Evolutionary conservation across 1,139 yeast genomes (phyloP).

Genomic region (Magnusiomyces tetraspermus): DNA sequence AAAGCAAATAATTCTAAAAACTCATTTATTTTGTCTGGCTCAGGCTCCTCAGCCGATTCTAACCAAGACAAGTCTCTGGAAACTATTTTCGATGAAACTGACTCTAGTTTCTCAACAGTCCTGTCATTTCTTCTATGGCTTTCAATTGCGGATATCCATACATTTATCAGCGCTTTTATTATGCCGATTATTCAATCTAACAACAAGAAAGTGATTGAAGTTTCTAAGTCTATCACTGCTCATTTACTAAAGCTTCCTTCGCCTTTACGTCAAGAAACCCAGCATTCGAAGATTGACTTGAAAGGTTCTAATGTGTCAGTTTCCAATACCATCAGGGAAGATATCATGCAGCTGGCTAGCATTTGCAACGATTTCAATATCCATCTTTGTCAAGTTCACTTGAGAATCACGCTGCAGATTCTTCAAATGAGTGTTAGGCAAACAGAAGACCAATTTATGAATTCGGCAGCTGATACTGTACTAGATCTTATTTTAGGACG

Average conservation of each 20-base stretch:
- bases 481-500: not conserved
- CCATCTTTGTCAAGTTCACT: slow-evolving; percentile 44
- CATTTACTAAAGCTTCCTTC: slow-evolving; percentile 2
- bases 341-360: slow-evolving; percentile 19
- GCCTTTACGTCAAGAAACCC: slow-evolving; percentile 13
- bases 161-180: slow-evolving; percentile 17
- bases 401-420: slow-evolving; percentile 19
- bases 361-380: slow-evolving; percentile 45
- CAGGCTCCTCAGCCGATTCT: slow-evolving; percentile 8
- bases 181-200: slow-evolving; percentile 20
- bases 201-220: slow-evolving; percentile 14
- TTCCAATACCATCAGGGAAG: slow-evolving; percentile 11
- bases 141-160: slow-evolving; percentile 15
- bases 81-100: slow-evolving; percentile 1
- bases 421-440: not conserved
- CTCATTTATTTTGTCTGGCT: slow-evolving; percentile 1
- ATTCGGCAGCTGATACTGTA: not conserved
- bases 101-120: slow-evolving; percentile 3
- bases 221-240: slow-evolving; percentile 2
- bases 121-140: slow-evolving; percentile 16
- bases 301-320: too few species aligned
- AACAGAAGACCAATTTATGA: not conserved
- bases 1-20: slow-evolving; percentile 2
- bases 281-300: slow-evolving; percentile 4
- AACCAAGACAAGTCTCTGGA: not conserved